These are phyloP conservation scores for Tilletia horrida DNA, from an alignment of 1,284 basidiomycete species.

Conservation along the genomic window DNA sequence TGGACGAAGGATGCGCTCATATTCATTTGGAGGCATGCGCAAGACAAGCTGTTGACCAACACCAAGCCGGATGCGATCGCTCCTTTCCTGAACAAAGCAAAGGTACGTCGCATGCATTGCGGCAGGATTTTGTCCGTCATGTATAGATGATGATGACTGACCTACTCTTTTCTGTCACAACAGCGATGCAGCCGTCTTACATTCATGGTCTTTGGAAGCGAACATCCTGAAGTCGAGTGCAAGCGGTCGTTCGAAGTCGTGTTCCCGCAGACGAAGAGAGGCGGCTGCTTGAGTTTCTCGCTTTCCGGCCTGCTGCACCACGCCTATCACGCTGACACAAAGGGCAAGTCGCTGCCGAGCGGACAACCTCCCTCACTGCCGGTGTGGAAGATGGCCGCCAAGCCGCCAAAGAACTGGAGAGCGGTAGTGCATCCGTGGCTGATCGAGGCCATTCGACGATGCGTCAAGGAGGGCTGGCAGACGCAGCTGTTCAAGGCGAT, in stretches of 20 bases:
- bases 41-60: background rate
- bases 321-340: background rate
- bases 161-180: background rate
- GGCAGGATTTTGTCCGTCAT: too few relatives aligned
- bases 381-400: background rate
- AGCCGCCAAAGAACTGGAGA: background rate
- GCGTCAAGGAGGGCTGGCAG: background rate
- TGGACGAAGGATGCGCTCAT: conserved; percentile 7
- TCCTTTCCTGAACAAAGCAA: conserved; percentile 13
- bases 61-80: conserved; percentile 2
- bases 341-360: background rate
- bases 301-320: conserved; percentile 4
- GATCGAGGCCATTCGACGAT: background rate
- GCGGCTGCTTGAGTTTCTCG: background rate
- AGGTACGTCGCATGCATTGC: background rate
- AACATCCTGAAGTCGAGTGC: conserved; percentile 1
- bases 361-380: background rate
- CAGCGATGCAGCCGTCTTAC: background rate
- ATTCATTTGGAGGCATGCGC: background rate
- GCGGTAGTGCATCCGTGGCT: conserved; percentile 1
- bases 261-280: conserved; percentile 27
- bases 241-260: conserved; percentile 3
- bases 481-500: background rate
- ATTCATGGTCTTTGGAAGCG: conserved; percentile 14
- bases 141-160: background rate